These are phyloP conservation scores for Platanthera zijinensis DNA, from an alignment of 106 monocot genomes.

Conservation along the genomic window DNA sequence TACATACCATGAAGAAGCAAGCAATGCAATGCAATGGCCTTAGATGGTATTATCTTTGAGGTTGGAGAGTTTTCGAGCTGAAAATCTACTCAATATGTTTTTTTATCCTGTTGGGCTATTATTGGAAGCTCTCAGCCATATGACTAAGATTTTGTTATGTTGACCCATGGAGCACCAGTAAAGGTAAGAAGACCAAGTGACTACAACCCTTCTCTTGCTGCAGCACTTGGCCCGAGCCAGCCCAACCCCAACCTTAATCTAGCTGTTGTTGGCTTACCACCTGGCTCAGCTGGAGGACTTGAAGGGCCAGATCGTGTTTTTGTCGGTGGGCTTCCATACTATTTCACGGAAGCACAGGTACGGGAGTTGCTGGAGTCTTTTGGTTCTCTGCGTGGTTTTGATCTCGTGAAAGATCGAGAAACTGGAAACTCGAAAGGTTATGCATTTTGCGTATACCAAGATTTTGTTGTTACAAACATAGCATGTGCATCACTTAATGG, in stretches of 20 bases:
- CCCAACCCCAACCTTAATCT: no score
- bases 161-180: no score
- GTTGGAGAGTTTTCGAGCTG: no score
- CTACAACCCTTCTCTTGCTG: no score
- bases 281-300: conserved; percentile 51
- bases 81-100: no score
- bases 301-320: conserved; percentile 69
- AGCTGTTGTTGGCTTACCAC: conserved; percentile 55
- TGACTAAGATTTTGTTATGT: no score
- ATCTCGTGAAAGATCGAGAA: conserved; percentile 85
- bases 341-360: conserved; percentile 67
- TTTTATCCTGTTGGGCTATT: no score
- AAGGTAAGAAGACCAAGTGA: no score
- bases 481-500: no score
- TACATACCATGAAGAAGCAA: conserved; percentile 58
- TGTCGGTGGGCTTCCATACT: conserved; percentile 69
- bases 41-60: no score
- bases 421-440: conserved; percentile 77
- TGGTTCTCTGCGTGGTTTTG: conserved; percentile 76
- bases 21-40: conserved; percentile 98
- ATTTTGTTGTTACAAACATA: conserved; percentile 59
- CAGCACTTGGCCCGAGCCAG: no score
- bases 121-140: no score
- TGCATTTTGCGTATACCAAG: conserved; percentile 79
- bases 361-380: conserved; percentile 71